A percentile compares a stretch with the other conserved stretches of the same genome.
Evolutionary conservation across 495 filamentous ascomycete genomes (phyloP).

Genomic region (Aspergillus sclerotioniger): DNA sequence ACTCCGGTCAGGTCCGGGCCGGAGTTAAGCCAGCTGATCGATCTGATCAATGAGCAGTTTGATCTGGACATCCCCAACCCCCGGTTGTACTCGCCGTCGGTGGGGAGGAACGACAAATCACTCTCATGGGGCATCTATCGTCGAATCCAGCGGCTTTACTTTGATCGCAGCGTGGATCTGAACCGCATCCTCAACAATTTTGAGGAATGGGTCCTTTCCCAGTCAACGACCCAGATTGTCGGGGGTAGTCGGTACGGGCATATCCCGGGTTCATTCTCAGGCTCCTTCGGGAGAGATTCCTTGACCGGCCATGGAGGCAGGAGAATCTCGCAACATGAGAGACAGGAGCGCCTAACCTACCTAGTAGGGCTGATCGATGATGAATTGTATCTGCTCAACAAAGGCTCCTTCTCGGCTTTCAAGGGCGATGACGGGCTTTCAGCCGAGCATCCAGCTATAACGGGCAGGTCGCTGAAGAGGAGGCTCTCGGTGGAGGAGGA

Average conservation of each 20-base stretch:
- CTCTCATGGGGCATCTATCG: slow-evolving; percentile 16
- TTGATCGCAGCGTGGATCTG: slow-evolving; percentile 16
- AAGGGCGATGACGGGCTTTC: not conserved
- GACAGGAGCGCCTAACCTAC: slow-evolving; percentile 25
- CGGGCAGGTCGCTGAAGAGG: slow-evolving; percentile 23
- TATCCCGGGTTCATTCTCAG: slow-evolving; percentile 1
- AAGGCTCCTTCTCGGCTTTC: slow-evolving; percentile 11
- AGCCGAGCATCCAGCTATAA: not conserved
- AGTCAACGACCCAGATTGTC: not conserved
- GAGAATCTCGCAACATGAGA: slow-evolving; percentile 14
- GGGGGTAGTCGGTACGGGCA: not conserved
- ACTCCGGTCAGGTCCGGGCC: slow-evolving; percentile 23
- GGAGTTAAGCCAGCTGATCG: slow-evolving; percentile 17
- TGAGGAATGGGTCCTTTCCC: slow-evolving; percentile 27
- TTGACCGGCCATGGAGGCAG: not conserved
- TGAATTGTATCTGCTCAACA: slow-evolving; percentile 26
- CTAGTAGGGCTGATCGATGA: slow-evolving; percentile 28
- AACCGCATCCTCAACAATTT: slow-evolving; percentile 21
- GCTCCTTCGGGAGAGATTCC: not conserved
- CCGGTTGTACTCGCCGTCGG: slow-evolving; percentile 19
- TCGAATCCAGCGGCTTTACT: slow-evolving; percentile 22
- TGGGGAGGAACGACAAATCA: slow-evolving; percentile 1
- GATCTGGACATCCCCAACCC: slow-evolving; percentile 27
- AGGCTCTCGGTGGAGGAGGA: slow-evolving; percentile 28
- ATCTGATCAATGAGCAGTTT: slow-evolving; percentile 26